phyloP scores from a whole-genome alignment of 352 stramenopile species.

The Phytophthora fragariaefolia region DNA sequence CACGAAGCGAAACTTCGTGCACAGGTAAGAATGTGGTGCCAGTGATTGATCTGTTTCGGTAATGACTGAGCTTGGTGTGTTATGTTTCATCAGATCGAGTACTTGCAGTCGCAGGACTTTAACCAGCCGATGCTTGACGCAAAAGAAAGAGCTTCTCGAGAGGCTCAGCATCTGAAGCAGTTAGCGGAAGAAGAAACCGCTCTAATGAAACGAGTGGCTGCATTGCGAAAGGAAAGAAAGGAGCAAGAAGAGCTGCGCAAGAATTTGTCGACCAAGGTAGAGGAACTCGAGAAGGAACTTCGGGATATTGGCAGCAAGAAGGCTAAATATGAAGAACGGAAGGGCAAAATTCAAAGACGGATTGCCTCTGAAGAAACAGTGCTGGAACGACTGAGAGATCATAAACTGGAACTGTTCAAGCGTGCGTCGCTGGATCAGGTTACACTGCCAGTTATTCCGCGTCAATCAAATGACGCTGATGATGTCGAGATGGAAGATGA shows the following conservation, averaged over 20 bases:
- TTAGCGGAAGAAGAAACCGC: conserved; percentile 58
- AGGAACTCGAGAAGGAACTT: conserved; percentile 69
- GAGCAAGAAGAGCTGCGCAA: conserved; percentile 52
- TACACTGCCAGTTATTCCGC: conserved; percentile 75
- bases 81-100: conserved; percentile 52
- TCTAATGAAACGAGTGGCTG: conserved; percentile 51
- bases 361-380: conserved; percentile 91
- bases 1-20: conserved; percentile 86
- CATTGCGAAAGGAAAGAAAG: conserved; percentile 83
- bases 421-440: conserved; percentile 96
- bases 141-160: conserved; percentile 49
- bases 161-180: conserved; percentile 61
- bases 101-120: conserved; percentile 74
- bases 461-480: conserved; percentile 36
- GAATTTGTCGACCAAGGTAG: conserved; percentile 44
- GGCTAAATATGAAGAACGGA: conserved; percentile 70
- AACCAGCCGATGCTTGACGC: conserved; percentile 51
- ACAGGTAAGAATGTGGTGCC: conserved; percentile 49
- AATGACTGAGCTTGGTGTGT: conserved; percentile 18
- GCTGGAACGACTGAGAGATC: conserved; percentile 93
- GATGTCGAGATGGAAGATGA: conserved; percentile 72
- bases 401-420: conserved; percentile 95
- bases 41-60: not conserved
- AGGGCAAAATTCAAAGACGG: conserved; percentile 77
- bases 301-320: conserved; percentile 69